Conservation (phyloP, 2,329 filamentous ascomycete species). For the Bretziella fagacearum region DNA sequence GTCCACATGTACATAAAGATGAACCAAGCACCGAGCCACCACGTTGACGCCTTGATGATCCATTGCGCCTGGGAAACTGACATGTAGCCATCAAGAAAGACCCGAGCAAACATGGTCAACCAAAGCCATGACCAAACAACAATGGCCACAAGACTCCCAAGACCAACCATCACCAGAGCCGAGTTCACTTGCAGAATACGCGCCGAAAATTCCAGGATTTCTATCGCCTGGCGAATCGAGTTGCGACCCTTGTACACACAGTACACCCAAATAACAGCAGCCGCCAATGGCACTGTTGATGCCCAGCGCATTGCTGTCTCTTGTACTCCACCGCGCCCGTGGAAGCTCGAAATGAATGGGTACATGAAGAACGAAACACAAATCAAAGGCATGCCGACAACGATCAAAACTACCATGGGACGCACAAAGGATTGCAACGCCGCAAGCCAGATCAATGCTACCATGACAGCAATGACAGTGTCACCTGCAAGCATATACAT, state of each 20-base stretch:
- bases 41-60: slow-evolving; percentile 72
- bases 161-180: slow-evolving; percentile 67
- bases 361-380: slow-evolving; percentile 83
- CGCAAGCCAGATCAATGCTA: slow-evolving; percentile 82
- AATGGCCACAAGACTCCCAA: slow-evolving; percentile 55
- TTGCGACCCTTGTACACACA: slow-evolving; percentile 65
- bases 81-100: slow-evolving; percentile 86
- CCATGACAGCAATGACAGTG: slow-evolving; percentile 73
- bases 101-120: slow-evolving; percentile 89
- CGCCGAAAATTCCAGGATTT: slow-evolving; percentile 82
- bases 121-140: slow-evolving; percentile 90
- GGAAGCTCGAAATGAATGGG: slow-evolving; percentile 76
- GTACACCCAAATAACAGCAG: slow-evolving; percentile 67
- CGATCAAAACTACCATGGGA: slow-evolving; percentile 61
- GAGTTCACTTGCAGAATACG: slow-evolving; percentile 74
- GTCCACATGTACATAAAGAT: slow-evolving; percentile 94
- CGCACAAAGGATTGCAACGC: slow-evolving; percentile 75
- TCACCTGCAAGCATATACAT: slow-evolving; percentile 83
- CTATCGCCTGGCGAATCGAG: slow-evolving; percentile 65
- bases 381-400: slow-evolving; percentile 72
- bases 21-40: slow-evolving; percentile 91
- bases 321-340: slow-evolving; percentile 71
- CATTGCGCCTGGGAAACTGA: slow-evolving; percentile 46
- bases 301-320: slow-evolving; percentile 80
- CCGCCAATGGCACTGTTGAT: slow-evolving; percentile 56